Evolutionary conservation across 2,329 filamentous ascomycete species (phyloP), one percentile per base, ranked within the genome.

Genomic region (Phyllosticta paracitricarpa): DNA sequence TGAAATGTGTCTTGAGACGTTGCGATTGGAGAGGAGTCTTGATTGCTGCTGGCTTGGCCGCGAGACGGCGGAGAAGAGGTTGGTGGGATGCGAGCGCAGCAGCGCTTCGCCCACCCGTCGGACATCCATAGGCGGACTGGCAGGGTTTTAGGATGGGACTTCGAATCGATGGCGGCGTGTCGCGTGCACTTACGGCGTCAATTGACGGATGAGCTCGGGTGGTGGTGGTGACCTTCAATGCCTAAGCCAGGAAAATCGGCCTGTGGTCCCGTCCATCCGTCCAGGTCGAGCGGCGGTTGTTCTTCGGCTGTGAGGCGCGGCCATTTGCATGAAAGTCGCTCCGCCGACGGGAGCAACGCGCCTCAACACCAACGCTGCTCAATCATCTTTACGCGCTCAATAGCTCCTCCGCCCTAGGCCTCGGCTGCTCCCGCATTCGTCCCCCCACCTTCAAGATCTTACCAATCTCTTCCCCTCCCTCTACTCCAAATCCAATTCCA

Each of bases 61-160:
- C 12, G 52, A 56, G 51, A 62, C 35, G 52, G 52, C 54, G 58
- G 25, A 57, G 57, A 56, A 56, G 22, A 60, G 19, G 64, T 56
- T 63, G 65, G 61, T 35, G 17, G 61, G 64, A n/a, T 61, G 62
- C n/a, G 58, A 61, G 63, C 70, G 72, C 61, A 70, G 58, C 28
- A 73, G 63, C 55, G 66, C 63, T 57, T 70, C 67, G 51, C 66
- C 68, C n/a, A 66, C 67, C 26, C 66, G 61, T 60, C 67, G 66
- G 33, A 69, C 17, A 51, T 73, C 71, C 72, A 73, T 73, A 22
- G 26, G 54, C 40, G 17, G 17, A 19, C 40, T 48, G 40, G 40
- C 40, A n/a, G 17, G 4, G 14, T 4, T 25, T 54, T 12, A 54
- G 52, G 12, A 25, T 25, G 9, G 19, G 52, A 22, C 4, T 1